Percentiles rank a stretch among this genome's conserved stretches.
Conservation (phyloP, 2,329 filamentous ascomycete genomes). For the Aulographum hederae region DNA sequence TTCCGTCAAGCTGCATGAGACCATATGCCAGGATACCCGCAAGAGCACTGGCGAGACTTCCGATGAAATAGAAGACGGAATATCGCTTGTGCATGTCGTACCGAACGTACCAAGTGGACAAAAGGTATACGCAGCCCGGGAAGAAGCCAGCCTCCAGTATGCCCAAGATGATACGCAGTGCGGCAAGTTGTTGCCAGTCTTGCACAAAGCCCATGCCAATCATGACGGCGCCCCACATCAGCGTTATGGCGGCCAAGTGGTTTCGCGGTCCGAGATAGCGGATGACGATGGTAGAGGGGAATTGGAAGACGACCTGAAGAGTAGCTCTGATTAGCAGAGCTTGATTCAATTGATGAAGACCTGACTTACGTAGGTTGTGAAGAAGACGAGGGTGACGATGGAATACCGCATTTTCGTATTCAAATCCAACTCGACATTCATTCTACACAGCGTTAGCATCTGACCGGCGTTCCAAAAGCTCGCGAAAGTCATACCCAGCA, state of each 20-base stretch:
- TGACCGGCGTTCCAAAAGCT: no score
- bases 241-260: conserved; percentile 18
- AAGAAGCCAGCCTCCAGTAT: conserved; percentile 29
- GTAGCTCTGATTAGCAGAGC: no score
- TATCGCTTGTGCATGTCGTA: conserved; percentile 24
- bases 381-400: conserved; percentile 39
- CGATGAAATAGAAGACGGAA: conserved; percentile 31
- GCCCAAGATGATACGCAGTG: conserved; percentile 40
- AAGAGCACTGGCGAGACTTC: conserved; percentile 27
- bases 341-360: no score
- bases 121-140: conserved; percentile 25
- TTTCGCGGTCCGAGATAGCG: conserved; percentile 38
- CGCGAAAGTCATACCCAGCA: conserved; percentile 39
- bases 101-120: conserved; percentile 47
- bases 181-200: conserved; percentile 33
- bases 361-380: neutral
- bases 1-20: conserved; percentile 23
- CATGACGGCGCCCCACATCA: conserved; percentile 43
- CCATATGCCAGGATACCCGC: conserved; percentile 24
- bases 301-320: conserved; percentile 53
- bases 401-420: conserved; percentile 19
- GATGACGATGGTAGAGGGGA: conserved; percentile 49
- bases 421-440: neutral
- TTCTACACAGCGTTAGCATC: no score
- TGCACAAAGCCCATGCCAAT: conserved; percentile 45